Percentiles rank a stretch among this genome's conserved stretches.
These are phyloP conservation scores for Yamadazyma kanchanaburiensis DNA, from an alignment of 1,139 yeast genomes.

Conservation along the genomic window DNA sequence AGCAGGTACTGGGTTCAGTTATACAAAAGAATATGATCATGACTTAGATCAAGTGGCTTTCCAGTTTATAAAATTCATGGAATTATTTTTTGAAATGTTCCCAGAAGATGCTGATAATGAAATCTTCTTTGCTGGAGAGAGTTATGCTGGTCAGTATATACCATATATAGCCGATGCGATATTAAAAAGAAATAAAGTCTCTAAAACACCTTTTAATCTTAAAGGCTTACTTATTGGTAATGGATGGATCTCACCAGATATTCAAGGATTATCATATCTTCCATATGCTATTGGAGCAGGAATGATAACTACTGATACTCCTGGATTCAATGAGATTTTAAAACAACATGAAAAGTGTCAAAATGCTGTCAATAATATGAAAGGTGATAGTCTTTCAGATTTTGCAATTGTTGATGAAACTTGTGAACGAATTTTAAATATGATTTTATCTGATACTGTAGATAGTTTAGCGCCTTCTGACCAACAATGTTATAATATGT, in stretches of 20 bases:
- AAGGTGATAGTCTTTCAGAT: constrained; percentile 22
- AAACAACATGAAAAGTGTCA: constrained; percentile 63
- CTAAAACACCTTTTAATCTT: constrained; percentile 37
- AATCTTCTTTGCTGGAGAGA: constrained; percentile 85
- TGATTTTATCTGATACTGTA: constrained; percentile 36
- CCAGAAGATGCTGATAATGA: constrained; percentile 70
- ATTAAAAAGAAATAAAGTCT: constrained; percentile 40
- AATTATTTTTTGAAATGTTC: constrained; percentile 63
- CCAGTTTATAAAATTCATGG: constrained; percentile 65
- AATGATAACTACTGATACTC: constrained; percentile 42
- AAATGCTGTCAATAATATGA: constrained; percentile 20
- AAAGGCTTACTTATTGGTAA: constrained; percentile 82
- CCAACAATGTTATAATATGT: constrained; percentile 71
- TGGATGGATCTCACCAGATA: constrained; percentile 93
- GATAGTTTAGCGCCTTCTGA: constrained; percentile 23
- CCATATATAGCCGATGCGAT: constrained; percentile 80
- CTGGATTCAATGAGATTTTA: constrained; percentile 38
- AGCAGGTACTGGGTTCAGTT: constrained; percentile 88
- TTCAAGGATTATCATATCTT: constrained; percentile 77
- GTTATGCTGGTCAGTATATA: constrained; percentile 95
- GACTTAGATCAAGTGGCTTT: constrained; percentile 58
- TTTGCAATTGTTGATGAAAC: constrained; percentile 22
- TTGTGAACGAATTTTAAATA: constrained; percentile 50
- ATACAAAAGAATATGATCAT: constrained; percentile 49
- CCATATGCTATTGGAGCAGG: constrained; percentile 68